phyloP scores from a whole-genome alignment of 306 rosid genomes.

The Leucaena leucocephala region DNA sequence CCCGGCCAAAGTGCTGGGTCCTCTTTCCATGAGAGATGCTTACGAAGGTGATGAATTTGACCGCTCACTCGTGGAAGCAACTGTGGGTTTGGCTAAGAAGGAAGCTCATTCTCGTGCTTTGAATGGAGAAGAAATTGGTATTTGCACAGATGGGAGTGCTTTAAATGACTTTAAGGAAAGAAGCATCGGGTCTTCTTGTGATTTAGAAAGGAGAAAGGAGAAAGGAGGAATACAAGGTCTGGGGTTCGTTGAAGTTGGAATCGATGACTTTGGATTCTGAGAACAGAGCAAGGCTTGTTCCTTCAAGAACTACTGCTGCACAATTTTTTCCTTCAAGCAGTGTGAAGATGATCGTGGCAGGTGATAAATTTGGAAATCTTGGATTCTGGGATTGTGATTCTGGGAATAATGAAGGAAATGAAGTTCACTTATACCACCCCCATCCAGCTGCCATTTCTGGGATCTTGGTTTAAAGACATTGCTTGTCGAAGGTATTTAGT shows the following conservation, averaged over 20 bases:
- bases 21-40: slow-evolving; percentile 55
- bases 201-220: slow-evolving; percentile 21
- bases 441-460: slow-evolving; percentile 76
- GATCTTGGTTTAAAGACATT: slow-evolving; percentile 60
- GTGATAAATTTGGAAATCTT: slow-evolving; percentile 71
- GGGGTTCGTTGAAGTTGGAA: slow-evolving; percentile 40
- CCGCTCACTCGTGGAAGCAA: slow-evolving; percentile 42
- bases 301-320: slow-evolving; percentile 58
- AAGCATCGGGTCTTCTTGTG: background rate
- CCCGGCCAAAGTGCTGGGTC: slow-evolving; percentile 42
- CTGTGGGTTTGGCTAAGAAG: slow-evolving; percentile 45
- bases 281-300: slow-evolving; percentile 66
- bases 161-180: background rate
- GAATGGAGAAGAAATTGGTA: slow-evolving; percentile 6
- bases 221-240: background rate
- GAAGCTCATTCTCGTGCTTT: slow-evolving; percentile 27
- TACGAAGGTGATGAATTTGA: slow-evolving; percentile 46
- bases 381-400: slow-evolving; percentile 74
- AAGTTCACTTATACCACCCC: slow-evolving; percentile 59
- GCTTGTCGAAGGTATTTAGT: slow-evolving; percentile 66
- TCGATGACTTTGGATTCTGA: slow-evolving; percentile 60
- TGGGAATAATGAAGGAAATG: slow-evolving; percentile 36
- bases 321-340: slow-evolving; percentile 61
- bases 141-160: background rate
- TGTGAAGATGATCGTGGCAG: slow-evolving; percentile 63